Evolutionary conservation across 148 eudicot genomes (phyloP).

Genomic region (Silene uniflora): DNA sequence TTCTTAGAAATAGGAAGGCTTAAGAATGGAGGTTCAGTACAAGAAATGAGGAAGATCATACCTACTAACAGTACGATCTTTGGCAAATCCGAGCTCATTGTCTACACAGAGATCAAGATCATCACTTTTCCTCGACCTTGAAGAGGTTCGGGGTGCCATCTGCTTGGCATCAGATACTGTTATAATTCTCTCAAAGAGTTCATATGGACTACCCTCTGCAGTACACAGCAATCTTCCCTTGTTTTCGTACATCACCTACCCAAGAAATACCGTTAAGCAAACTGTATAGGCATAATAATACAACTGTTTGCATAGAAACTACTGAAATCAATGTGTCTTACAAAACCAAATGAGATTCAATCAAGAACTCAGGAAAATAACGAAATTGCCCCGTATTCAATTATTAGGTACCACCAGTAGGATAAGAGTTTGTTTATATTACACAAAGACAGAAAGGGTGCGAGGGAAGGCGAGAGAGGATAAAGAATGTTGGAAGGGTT

Average conservation of each 20-base stretch:
- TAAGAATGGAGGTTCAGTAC: neutral
- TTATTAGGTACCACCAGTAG: no score
- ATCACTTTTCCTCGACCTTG: slow-evolving; percentile 72
- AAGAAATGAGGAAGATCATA: slow-evolving; percentile 23
- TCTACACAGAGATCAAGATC: slow-evolving; percentile 81
- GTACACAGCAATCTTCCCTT: slow-evolving; percentile 71
- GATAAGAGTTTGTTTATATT: no score
- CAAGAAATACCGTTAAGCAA: neutral
- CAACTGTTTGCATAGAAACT: no score
- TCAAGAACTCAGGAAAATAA: no score
- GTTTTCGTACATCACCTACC: slow-evolving; percentile 92
- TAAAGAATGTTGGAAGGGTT: no score
- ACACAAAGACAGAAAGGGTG: no score
- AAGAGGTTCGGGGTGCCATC: slow-evolving; percentile 67
- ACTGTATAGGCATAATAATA: no score
- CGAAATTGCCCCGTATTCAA: no score
- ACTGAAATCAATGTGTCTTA: no score
- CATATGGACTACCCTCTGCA: slow-evolving; percentile 78
- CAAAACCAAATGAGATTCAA: no score
- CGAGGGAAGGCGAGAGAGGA: no score
- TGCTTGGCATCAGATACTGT: slow-evolving; percentile 77
- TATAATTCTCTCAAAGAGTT: slow-evolving; percentile 70
- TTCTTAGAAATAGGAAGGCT: no score
- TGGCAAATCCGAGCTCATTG: slow-evolving; percentile 86
- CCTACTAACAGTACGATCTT: slow-evolving; percentile 96